Percentiles rank a stretch among this genome's conserved stretches.
These are phyloP conservation scores for Diaporthe ampelina DNA, from an alignment of 2,329 filamentous ascomycete species.

Conservation along the genomic window DNA sequence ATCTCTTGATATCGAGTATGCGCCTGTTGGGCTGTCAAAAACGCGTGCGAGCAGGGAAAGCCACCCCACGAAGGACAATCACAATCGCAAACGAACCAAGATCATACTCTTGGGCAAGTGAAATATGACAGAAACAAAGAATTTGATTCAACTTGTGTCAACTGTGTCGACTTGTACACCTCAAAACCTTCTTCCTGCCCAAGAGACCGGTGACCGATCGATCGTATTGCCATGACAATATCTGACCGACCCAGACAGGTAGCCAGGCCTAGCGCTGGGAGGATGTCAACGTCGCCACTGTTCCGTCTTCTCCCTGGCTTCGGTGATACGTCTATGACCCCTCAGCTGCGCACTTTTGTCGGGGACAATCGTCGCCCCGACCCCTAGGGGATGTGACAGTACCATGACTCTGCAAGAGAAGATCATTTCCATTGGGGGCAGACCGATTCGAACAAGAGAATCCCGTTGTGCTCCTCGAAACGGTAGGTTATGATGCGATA, in stretches of 20 bases:
- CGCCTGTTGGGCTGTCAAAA: background rate
- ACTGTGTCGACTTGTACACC: background rate
- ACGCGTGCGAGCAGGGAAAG: background rate
- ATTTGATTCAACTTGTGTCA: background rate
- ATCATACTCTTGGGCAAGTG: background rate
- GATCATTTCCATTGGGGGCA: constrained; percentile 21
- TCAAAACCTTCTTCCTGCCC: too few species aligned
- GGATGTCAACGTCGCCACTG: background rate
- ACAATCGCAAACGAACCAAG: background rate
- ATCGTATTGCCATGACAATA: background rate
- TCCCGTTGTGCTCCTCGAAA: background rate
- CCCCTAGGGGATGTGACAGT: background rate
- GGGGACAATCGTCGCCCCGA: background rate
- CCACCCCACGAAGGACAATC: background rate
- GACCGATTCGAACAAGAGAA: background rate
- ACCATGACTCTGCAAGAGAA: constrained; percentile 14
- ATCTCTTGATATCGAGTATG: background rate
- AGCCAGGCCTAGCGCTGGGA: background rate
- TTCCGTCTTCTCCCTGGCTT: background rate
- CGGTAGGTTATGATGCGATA: constrained; percentile 4
- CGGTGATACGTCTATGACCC: background rate
- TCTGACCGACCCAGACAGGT: background rate
- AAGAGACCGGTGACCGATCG: background rate
- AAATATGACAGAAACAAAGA: background rate
- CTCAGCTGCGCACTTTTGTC: constrained; percentile 1